A percentile compares a stretch with the other conserved stretches of the same genome.
These are phyloP conservation scores for Teratosphaeria destructans DNA, from an alignment of 2,329 filamentous ascomycete genomes.

Conservation along the genomic window DNA sequence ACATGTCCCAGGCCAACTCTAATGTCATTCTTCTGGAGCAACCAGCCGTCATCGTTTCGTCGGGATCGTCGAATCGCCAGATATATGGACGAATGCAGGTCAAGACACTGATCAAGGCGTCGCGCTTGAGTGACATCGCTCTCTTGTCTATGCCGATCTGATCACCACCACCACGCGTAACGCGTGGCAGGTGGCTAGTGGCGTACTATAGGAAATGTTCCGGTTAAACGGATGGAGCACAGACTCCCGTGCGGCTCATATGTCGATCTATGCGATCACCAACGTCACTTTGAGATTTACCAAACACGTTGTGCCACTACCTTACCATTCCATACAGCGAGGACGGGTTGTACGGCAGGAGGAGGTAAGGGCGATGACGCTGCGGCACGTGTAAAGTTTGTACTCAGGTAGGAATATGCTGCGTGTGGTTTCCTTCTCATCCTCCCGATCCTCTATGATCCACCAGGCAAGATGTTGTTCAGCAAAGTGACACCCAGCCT, in stretches of 20 bases:
- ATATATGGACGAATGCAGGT: neutral
- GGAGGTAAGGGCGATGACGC: neutral
- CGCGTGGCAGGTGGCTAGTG: neutral
- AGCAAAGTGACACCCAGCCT: slow-evolving; percentile 1
- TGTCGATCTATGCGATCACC: neutral
- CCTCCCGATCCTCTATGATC: neutral
- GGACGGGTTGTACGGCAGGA: neutral
- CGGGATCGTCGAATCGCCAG: too few relatives aligned
- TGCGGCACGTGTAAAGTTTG: neutral
- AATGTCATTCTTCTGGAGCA: neutral
- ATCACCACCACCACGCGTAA: neutral
- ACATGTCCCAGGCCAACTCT: neutral
- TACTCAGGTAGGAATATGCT: neutral
- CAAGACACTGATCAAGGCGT: neutral
- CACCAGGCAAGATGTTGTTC: slow-evolving; percentile 2
- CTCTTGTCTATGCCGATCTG: neutral
- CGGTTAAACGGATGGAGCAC: neutral
- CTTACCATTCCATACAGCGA: neutral
- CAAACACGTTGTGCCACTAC: neutral
- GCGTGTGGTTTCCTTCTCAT: neutral
- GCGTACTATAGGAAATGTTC: neutral
- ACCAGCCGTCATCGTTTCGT: neutral
- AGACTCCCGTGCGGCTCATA: neutral
- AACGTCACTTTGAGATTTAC: neutral
- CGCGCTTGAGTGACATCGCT: neutral